These are phyloP conservation scores for Podospora tetraspora DNA, from an alignment of 495 filamentous ascomycete species.

Conservation along the genomic window DNA sequence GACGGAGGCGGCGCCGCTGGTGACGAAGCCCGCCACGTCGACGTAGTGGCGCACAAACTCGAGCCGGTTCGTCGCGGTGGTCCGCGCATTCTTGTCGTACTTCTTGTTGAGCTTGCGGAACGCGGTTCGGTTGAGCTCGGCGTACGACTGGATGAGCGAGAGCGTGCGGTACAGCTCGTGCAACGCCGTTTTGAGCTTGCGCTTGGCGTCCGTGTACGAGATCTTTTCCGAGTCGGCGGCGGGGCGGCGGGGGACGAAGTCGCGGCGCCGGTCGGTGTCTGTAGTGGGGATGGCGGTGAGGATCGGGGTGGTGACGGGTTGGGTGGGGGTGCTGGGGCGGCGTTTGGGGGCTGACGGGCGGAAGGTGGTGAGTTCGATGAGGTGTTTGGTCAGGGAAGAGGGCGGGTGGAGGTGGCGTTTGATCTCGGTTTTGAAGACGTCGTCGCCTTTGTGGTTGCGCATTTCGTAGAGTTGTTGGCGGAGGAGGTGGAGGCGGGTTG, in stretches of 20 bases:
- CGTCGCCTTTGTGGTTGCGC: conserved; percentile 3
- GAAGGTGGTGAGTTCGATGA: conserved; percentile 5
- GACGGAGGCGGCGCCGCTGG: conserved; percentile 51
- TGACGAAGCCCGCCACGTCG: conserved; percentile 85
- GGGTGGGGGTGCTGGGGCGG: conserved; percentile 40
- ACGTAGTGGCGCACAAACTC: conserved; percentile 89
- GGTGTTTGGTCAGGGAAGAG: background rate
- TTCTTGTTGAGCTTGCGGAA: conserved; percentile 99
- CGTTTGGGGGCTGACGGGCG: background rate
- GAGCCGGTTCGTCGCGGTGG: conserved; percentile 40
- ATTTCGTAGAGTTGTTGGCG: conserved; percentile 5
- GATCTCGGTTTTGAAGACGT: background rate
- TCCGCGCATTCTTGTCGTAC: conserved; percentile 84
- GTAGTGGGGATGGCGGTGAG: conserved; percentile 19
- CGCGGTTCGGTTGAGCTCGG: conserved; percentile 79
- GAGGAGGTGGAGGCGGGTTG: background rate
- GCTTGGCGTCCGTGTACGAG: conserved; percentile 78
- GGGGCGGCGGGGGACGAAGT: conserved; percentile 53
- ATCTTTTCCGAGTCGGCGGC: conserved; percentile 52
- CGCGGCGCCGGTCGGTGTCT: conserved; percentile 40
- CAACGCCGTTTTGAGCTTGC: conserved; percentile 81
- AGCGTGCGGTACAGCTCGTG: conserved; percentile 90
- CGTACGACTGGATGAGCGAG: conserved; percentile 85
- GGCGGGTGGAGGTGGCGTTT: background rate
- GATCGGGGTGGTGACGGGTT: conserved; percentile 35